Conservation (phyloP, 768 basidiomycete species). For the Floccularia luteovirens region DNA sequence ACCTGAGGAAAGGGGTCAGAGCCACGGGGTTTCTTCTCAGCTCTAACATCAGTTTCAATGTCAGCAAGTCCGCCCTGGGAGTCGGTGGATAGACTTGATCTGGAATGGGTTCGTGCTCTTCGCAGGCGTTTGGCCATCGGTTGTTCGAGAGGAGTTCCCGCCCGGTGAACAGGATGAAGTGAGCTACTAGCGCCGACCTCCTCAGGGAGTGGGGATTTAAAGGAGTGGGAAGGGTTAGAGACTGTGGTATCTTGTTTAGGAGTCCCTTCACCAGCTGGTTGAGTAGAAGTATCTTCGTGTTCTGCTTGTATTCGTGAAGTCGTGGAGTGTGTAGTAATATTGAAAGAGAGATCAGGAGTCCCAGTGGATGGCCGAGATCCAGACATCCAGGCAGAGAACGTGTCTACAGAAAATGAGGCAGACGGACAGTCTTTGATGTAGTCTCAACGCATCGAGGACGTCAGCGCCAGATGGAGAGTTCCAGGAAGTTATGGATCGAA, state of each 20-base stretch:
- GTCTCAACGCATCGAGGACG: conserved; percentile 36
- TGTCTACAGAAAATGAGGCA: conserved; percentile 22
- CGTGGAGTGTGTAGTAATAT: conserved; percentile 29
- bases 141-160: conserved; percentile 21
- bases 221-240: conserved; percentile 18
- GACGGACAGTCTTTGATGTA: conserved; percentile 27
- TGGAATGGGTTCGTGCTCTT: conserved; percentile 17
- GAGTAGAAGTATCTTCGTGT: conserved; percentile 23
- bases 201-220: conserved; percentile 13
- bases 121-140: conserved; percentile 39
- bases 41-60: conserved; percentile 45
- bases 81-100: conserved; percentile 36
- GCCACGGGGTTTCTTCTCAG: conserved; percentile 32
- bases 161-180: conserved; percentile 15
- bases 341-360: conserved; percentile 29
- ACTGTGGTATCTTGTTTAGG: conserved; percentile 15
- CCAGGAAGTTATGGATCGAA: background rate
- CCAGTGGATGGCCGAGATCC: conserved; percentile 38
- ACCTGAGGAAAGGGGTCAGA: conserved; percentile 27
- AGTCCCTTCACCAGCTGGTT: conserved; percentile 13
- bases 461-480: conserved; percentile 9
- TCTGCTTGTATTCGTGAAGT: conserved; percentile 34
- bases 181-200: conserved; percentile 13
- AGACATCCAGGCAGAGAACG: conserved; percentile 36
- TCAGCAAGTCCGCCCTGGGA: conserved; percentile 55